Evolutionary conservation across 2,329 filamentous ascomycete genomes (phyloP).

Genomic region (Fusarium sp.): DNA sequence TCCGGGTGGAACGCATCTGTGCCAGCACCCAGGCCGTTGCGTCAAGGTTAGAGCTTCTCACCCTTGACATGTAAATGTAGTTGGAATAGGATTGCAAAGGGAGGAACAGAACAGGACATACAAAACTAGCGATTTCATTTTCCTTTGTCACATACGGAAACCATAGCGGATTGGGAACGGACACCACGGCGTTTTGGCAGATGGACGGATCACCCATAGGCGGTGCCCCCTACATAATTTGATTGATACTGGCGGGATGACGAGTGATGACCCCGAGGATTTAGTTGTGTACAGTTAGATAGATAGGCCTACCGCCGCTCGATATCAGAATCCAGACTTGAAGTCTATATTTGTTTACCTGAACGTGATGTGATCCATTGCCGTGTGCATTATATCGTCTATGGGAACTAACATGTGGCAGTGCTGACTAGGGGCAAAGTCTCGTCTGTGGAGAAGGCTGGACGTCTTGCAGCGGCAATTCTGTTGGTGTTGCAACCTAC

Average conservation of each 20-base stretch:
- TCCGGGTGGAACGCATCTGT: constrained; percentile 63
- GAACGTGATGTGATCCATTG: not conserved
- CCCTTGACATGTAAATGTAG: constrained; percentile 46
- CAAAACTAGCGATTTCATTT: constrained; percentile 41
- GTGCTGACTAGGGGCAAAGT: not conserved
- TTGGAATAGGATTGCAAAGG: not conserved
- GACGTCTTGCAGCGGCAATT: not conserved
- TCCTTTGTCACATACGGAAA: constrained; percentile 38
- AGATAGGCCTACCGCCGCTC: constrained; percentile 44
- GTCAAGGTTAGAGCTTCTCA: constrained; percentile 53
- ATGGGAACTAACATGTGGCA: not conserved
- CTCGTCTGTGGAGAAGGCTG: not conserved
- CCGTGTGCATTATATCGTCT: not conserved
- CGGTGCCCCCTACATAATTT: constrained; percentile 39
- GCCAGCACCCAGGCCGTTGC: constrained; percentile 50
- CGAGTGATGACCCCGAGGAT: constrained; percentile 43
- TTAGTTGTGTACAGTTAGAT: constrained; percentile 45
- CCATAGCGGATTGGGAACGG: constrained; percentile 34
- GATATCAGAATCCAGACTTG: constrained; percentile 36
- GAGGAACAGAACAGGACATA: constrained; percentile 22
- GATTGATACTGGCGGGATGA: constrained; percentile 39
- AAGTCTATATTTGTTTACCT: not conserved
- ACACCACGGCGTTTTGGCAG: constrained; percentile 39
- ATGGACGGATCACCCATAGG: constrained; percentile 30
- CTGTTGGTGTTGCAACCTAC: not conserved